phyloP scores from a whole-genome alignment of 805 yeast genomes.

The Saccharomycopsis oosterbeekiorum region DNA sequence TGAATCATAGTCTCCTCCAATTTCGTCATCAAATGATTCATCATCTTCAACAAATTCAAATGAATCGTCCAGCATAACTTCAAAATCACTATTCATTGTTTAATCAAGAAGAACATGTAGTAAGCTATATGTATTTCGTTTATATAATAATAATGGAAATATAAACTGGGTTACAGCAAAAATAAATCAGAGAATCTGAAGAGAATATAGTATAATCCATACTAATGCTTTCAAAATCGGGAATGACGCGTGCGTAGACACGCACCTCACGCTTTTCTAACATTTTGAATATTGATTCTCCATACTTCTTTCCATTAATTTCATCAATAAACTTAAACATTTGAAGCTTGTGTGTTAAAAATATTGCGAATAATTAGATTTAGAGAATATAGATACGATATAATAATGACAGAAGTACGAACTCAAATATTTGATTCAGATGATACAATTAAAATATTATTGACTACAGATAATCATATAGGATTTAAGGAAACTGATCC shows the following conservation, averaged over 20 bases:
- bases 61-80: background rate
- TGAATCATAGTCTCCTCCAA: background rate
- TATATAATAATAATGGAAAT: background rate
- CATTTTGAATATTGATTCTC: too few species aligned
- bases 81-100: background rate
- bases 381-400: background rate
- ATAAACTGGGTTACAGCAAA: background rate
- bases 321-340: too few species aligned
- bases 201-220: background rate
- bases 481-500: slow-evolving; percentile 89
- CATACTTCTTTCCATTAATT: too few species aligned
- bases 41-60: background rate
- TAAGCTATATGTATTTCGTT: too few species aligned
- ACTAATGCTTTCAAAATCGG: background rate
- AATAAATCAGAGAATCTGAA: background rate
- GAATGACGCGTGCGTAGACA: too few species aligned
- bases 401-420: slow-evolving; percentile 6
- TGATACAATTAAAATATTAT: slow-evolving; percentile 64
- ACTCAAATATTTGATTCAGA: slow-evolving; percentile 25
- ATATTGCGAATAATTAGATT: background rate
- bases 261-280: too few species aligned
- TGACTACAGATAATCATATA: slow-evolving; percentile 95
- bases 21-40: background rate
- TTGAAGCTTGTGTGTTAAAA: background rate
- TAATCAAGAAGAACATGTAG: background rate